A percentile compares a stretch with the other conserved stretches of the same genome.
Conservation (phyloP, 805 yeast species). For the Ogataea salicorniae region DNA sequence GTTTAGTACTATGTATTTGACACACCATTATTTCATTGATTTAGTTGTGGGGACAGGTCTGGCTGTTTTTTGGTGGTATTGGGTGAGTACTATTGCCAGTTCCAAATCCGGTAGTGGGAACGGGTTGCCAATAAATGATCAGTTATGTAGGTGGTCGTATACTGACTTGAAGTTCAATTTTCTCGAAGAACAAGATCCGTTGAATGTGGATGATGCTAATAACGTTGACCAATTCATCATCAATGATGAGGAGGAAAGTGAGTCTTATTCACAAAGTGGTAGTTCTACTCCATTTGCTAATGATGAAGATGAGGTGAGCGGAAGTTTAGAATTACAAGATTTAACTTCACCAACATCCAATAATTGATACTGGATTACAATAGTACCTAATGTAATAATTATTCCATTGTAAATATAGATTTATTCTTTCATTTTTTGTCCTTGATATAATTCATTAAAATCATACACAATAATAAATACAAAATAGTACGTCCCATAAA, state of each 20-base stretch:
- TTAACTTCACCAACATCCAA: background rate
- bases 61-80: conserved; percentile 60
- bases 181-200: conserved; percentile 19
- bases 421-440: background rate
- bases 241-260: conserved; percentile 13
- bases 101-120: conserved; percentile 40
- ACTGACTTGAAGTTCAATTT: conserved; percentile 6
- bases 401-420: background rate
- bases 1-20: conserved; percentile 98
- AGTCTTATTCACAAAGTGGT: conserved; percentile 1
- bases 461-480: conserved; percentile 1
- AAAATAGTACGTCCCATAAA: background rate
- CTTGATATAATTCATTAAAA: background rate
- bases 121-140: conserved; percentile 9
- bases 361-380: too few species aligned
- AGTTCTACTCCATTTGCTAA: conserved; percentile 5
- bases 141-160: conserved; percentile 21
- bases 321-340: conserved; percentile 15
- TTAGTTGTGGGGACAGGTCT: conserved; percentile 91
- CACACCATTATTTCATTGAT: conserved; percentile 94
- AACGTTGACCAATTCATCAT: conserved; percentile 12
- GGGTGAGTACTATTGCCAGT: conserved; percentile 53
- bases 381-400: too few species aligned
- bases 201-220: conserved; percentile 1
- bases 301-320: background rate